These are phyloP conservation scores for Euphrasia arctica DNA, from an alignment of 305 asterid species.

Conservation along the genomic window DNA sequence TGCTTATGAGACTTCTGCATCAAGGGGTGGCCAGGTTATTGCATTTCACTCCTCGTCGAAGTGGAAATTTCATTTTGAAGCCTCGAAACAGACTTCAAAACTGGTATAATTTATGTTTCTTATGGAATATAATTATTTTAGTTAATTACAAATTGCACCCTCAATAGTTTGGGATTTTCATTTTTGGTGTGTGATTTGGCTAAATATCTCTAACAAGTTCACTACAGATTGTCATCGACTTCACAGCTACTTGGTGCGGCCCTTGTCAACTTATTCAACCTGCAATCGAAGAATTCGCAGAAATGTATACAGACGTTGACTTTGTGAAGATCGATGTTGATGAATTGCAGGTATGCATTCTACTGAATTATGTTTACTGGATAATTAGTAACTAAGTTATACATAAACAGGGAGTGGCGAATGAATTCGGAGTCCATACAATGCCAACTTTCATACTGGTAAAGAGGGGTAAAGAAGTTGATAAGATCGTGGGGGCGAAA, in stretches of 20 bases:
- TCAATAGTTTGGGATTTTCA: not conserved
- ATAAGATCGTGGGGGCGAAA: slow-evolving; percentile 64
- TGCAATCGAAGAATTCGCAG: slow-evolving; percentile 48
- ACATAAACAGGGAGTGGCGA: slow-evolving; percentile 56
- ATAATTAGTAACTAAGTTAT: not conserved
- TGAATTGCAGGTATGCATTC: slow-evolving; percentile 48
- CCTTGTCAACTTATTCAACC: slow-evolving; percentile 77
- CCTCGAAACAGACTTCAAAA: slow-evolving; percentile 44
- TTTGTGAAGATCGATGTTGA: slow-evolving; percentile 87
- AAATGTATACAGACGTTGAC: slow-evolving; percentile 51
- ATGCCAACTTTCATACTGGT: slow-evolving; percentile 74
- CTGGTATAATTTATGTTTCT: slow-evolving; percentile 35
- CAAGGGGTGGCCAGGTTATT: slow-evolving; percentile 35
- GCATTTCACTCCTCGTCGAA: slow-evolving; percentile 53
- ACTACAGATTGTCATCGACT: slow-evolving; percentile 66
- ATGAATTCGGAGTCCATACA: slow-evolving; percentile 53
- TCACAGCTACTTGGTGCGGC: slow-evolving; percentile 87
- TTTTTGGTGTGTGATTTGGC: not conserved
- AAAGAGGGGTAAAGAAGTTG: slow-evolving; percentile 58
- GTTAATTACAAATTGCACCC: not conserved
- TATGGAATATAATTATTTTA: too few relatives aligned
- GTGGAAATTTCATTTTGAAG: slow-evolving; percentile 59
- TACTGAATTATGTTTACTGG: not conserved
- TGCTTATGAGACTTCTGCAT: slow-evolving; percentile 21
- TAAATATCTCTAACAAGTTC: slow-evolving; percentile 2